Evolutionary conservation across 75 land plant genomes (phyloP).

Genomic region (Selaginella tamariscina): DNA sequence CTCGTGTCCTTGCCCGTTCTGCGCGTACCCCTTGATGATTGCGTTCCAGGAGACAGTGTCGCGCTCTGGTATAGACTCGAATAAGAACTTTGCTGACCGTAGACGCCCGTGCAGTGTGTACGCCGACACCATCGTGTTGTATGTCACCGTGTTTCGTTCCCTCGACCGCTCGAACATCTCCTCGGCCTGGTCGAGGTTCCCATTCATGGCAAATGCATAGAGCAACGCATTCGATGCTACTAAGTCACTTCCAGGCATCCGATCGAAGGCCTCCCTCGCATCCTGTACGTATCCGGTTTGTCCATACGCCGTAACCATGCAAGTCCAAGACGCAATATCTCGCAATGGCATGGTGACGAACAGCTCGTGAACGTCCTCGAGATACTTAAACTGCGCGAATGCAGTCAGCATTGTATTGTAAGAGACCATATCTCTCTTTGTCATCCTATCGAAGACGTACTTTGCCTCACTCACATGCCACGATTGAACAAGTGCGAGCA

Average conservation of each 20-base stretch:
- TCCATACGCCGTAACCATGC: background rate
- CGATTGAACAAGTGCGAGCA: background rate
- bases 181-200: background rate
- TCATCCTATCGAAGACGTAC: background rate
- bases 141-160: background rate
- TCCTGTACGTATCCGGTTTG: background rate
- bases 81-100: background rate
- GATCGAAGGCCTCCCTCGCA: background rate
- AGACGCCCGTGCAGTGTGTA: background rate
- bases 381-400: background rate
- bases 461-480: background rate
- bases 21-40: background rate
- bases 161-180: background rate
- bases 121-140: background rate
- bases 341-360: background rate
- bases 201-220: background rate
- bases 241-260: background rate
- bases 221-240: background rate
- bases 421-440: background rate
- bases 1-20: background rate
- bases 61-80: background rate
- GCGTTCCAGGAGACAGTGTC: slow-evolving; percentile 10
- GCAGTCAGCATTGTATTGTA: background rate
- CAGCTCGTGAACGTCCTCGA: background rate
- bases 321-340: background rate